Evolutionary conservation across 2,329 filamentous ascomycete genomes (phyloP), one percentile per base, ranked within the genome.

Genomic region (Trichoderma arundinaceum): DNA sequence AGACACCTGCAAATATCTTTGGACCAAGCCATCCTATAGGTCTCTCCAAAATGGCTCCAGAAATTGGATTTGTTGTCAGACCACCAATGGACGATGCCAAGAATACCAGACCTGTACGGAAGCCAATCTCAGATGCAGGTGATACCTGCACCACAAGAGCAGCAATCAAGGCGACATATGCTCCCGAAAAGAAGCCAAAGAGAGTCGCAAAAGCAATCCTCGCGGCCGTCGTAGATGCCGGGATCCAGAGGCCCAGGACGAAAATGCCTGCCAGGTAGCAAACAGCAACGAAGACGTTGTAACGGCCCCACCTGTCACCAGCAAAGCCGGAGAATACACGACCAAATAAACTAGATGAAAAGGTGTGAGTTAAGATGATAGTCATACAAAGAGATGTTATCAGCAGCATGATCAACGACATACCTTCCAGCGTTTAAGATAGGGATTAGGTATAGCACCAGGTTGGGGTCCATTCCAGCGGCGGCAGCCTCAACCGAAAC

Each of bases 1-100:
- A 70, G 1, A 76, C 71, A 4, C 75, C 77, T 0, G 73, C 68
- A 59, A 80, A 80, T 3, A 79, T 67, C 69, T 80, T 80, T 41
- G 79, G 71, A 3, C 75, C 76, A 0, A 72, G 52, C 72, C 75
- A 80, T 6, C 74, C 74, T 4, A 72, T 66, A 0, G 72, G 67
- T 1, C 52, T 66, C 0, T 74, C 69, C 1, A 79, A 57, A 52
- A 80, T 79, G 0, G 80, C 80, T 0, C 86, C 86, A 0, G 79
- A 83, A 68, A 88, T 86, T 0, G 87, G 86, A 64, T 80, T 84
- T 0, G 85, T 83, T 1, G 83, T 82, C 15, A 90, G 75, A 2
- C 85, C 86, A 0, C 83, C 83, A 41, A 90, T 75, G 1, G 83
- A 81, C 15, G 83, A 77, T n/a, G 85, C 73, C 2, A 83, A 81